phyloP scores from a whole-genome alignment of 1,284 basidiomycete genomes.

The Gymnopus androsaceus region DNA sequence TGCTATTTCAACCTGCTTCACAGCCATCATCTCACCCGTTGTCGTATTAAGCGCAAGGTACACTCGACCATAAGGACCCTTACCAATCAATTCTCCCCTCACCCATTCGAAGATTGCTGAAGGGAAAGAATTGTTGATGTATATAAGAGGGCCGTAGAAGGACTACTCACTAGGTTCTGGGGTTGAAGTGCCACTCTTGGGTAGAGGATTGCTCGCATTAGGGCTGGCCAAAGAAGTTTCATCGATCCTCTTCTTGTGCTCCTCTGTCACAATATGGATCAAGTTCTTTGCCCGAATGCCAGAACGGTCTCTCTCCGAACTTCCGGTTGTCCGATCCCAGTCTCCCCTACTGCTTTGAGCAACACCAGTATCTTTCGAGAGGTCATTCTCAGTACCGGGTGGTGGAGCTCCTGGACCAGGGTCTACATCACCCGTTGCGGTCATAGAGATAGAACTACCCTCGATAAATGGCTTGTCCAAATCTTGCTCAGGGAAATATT shows the following conservation, averaged over 20 bases:
- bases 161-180: constrained; percentile 55
- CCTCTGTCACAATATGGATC: constrained; percentile 89
- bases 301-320: constrained; percentile 39
- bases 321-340: neutral
- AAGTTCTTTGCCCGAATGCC: constrained; percentile 72
- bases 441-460: constrained; percentile 74
- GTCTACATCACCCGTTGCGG: constrained; percentile 53
- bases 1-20: constrained; percentile 98
- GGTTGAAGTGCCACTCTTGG: constrained; percentile 79
- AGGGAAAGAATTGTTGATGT: constrained; percentile 20
- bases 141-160: constrained; percentile 17
- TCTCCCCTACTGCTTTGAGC: constrained; percentile 19
- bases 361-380: constrained; percentile 28
- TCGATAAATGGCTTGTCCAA: constrained; percentile 96
- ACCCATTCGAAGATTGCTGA: constrained; percentile 97
- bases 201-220: constrained; percentile 32
- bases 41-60: constrained; percentile 98
- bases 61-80: constrained; percentile 94
- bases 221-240: constrained; percentile 47
- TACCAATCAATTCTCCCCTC: constrained; percentile 95
- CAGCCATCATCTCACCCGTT: constrained; percentile 98
- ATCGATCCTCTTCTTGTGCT: constrained; percentile 71
- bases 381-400: constrained; percentile 27
- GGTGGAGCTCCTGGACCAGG: constrained; percentile 28
- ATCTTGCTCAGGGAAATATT: constrained; percentile 96